Evolutionary conservation across 1,139 yeast genomes (phyloP).

Genomic region (Arxiozyma slooffiae): DNA sequence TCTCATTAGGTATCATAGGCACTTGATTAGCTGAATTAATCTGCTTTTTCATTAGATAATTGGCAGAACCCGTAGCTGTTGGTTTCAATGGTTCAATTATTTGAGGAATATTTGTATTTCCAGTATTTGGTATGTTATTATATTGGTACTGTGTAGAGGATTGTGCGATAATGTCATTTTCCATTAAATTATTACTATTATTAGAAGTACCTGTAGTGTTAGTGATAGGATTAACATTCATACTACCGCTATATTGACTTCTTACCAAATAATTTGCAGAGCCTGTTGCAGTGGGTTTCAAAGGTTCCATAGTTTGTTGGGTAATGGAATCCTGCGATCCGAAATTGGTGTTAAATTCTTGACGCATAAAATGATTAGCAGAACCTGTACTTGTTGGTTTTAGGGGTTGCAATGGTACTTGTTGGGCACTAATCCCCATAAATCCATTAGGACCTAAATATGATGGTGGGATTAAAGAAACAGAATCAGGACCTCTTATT

Average conservation of each 20-base stretch:
- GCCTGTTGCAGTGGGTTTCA: slow-evolving; percentile 47
- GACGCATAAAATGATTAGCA: slow-evolving; percentile 12
- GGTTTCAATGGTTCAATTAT: slow-evolving; percentile 19
- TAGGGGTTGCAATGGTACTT: slow-evolving; percentile 29
- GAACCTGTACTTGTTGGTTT: slow-evolving; percentile 34
- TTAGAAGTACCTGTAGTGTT: background rate
- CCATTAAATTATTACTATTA: background rate
- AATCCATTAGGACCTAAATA: slow-evolving; percentile 9
- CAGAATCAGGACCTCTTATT: slow-evolving; percentile 54
- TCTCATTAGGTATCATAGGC: background rate
- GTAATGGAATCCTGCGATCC: slow-evolving; percentile 7
- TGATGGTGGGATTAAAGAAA: slow-evolving; percentile 40
- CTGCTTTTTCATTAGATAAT: slow-evolving; percentile 25
- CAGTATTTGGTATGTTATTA: background rate
- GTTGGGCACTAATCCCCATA: slow-evolving; percentile 4
- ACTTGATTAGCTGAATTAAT: slow-evolving; percentile 9
- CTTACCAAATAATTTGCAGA: slow-evolving; percentile 35
- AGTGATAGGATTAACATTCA: background rate
- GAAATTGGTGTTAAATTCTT: slow-evolving; percentile 4
- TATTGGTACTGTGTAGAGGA: background rate
- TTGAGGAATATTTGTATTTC: background rate
- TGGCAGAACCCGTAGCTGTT: slow-evolving; percentile 30
- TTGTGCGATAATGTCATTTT: background rate
- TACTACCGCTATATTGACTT: slow-evolving; percentile 9
- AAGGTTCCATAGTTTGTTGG: slow-evolving; percentile 26